Evolutionary conservation across 192 early-diverging fungal species (phyloP), one percentile per base, ranked within the genome.

Genomic region (Linnemannia elongata): DNA sequence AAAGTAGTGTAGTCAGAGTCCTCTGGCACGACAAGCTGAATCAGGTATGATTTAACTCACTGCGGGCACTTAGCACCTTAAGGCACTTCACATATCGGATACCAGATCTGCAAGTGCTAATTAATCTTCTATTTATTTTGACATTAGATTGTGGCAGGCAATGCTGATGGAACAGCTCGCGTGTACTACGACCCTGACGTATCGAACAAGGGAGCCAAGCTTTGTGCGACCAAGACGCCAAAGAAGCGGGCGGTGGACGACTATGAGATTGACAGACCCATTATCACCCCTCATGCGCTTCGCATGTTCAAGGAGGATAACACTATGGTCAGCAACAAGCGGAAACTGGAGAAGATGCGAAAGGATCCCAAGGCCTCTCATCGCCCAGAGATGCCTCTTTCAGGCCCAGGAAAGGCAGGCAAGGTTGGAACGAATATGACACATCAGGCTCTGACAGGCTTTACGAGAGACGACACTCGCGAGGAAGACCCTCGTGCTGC

Each of bases 401-500:
- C 88, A 47, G 97, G 97, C 1, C 97, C 95, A 74, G 97, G 97
- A 8, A 89, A 90, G 57, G 97, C 97, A 36, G 97, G 97, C 49
- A 94, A 92, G 69, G 93, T 98, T n/a, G 97, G 96, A 69, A 93
- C 92, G 44, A 98, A 93, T 79, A 79, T 93, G 45, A 95, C 95
- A 1, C 96, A 98, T 85, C 95, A 96, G 77, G 94, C 98, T 24
- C 94, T 99, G 90, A 96, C 95, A 75, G 90, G 89, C 3, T 86
- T 97, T 10, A 91, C 92, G 10, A 96, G 94, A 77, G 95, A 97
- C 76, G 94, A 92, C 18, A 88, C 88, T 66, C 91, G 94, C 69
- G 96, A 97, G 76, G 97, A 97, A 77, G 98, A 99, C 90, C 98
- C 98, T 17, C 90, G 98, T 69, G 97, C 96, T 70, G 98, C 96